These are phyloP conservation scores for Thymus quinquecostatus DNA, from an alignment of 257 asterid genomes.

Conservation along the genomic window DNA sequence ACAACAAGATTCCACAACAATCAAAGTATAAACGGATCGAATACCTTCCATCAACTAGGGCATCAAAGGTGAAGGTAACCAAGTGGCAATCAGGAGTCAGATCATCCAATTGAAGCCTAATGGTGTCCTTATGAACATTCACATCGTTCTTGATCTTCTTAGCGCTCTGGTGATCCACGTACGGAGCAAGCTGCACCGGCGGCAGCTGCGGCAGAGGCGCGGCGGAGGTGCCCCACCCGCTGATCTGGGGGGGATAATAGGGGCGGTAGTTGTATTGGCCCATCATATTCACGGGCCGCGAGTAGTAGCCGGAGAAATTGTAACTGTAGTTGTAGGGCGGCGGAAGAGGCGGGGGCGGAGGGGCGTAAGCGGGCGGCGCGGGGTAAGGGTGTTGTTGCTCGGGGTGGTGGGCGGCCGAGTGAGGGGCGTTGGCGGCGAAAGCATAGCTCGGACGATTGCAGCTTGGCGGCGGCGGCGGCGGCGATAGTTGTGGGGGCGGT, in stretches of 20 bases:
- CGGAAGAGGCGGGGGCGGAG: conserved; percentile 37
- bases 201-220: conserved; percentile 41
- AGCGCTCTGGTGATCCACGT: conserved; percentile 79
- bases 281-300: conserved; percentile 39
- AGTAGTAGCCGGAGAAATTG: conserved; percentile 41
- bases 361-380: conserved; percentile 38
- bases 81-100: conserved; percentile 55
- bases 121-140: conserved; percentile 81
- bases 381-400: conserved; percentile 37
- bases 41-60: conserved; percentile 90
- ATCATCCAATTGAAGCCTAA: conserved; percentile 65
- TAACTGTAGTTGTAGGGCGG: conserved; percentile 42
- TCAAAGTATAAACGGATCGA: background rate
- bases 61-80: conserved; percentile 87
- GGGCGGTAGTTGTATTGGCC: conserved; percentile 54
- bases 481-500: conserved; percentile 29
- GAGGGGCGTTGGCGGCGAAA: conserved; percentile 58
- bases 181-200: conserved; percentile 57
- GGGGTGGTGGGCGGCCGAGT: conserved; percentile 39
- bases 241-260: conserved; percentile 46
- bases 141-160: conserved; percentile 87
- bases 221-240: conserved; percentile 51
- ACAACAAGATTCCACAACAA: background rate
- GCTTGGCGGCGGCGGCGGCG: conserved; percentile 38
- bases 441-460: conserved; percentile 45